These are phyloP conservation scores for Candida fluviatilis DNA, from an alignment of 805 yeast species.

Conservation along the genomic window DNA sequence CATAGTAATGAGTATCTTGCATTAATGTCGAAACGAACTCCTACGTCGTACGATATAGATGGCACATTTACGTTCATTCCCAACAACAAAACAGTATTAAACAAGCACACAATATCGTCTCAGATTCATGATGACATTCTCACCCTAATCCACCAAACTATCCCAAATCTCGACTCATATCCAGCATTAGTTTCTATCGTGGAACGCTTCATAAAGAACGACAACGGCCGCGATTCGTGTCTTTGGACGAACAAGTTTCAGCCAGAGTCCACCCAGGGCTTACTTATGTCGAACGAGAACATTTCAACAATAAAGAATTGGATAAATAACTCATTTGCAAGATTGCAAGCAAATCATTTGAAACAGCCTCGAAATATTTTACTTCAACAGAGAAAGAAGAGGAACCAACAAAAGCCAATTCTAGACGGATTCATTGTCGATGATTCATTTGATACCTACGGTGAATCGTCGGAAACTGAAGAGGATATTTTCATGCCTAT, in stretches of 20 bases:
- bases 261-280: constrained; percentile 31
- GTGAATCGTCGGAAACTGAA: constrained; percentile 22
- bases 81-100: constrained; percentile 1
- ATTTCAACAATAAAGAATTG: constrained; percentile 29
- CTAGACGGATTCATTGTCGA: constrained; percentile 38
- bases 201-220: constrained; percentile 6
- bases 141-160: constrained; percentile 3
- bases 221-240: background rate
- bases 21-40: background rate
- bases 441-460: constrained; percentile 15
- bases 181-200: constrained; percentile 10
- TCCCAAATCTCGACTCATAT: constrained; percentile 9
- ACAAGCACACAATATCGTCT: background rate
- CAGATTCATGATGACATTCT: background rate
- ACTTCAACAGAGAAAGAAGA: constrained; percentile 16
- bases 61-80: background rate
- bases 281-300: constrained; percentile 26
- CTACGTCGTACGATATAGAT: background rate
- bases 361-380: constrained; percentile 29
- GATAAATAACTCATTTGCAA: constrained; percentile 37
- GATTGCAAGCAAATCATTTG: constrained; percentile 24
- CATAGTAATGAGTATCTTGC: background rate
- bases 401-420: constrained; percentile 14
- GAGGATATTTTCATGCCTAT: constrained; percentile 54
- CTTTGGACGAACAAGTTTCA: constrained; percentile 45